A percentile compares a stretch with the other conserved stretches of the same genome.
Evolutionary conservation across 2,329 filamentous ascomycete genomes (phyloP).

Genomic region (Trichocomaceae sp.): DNA sequence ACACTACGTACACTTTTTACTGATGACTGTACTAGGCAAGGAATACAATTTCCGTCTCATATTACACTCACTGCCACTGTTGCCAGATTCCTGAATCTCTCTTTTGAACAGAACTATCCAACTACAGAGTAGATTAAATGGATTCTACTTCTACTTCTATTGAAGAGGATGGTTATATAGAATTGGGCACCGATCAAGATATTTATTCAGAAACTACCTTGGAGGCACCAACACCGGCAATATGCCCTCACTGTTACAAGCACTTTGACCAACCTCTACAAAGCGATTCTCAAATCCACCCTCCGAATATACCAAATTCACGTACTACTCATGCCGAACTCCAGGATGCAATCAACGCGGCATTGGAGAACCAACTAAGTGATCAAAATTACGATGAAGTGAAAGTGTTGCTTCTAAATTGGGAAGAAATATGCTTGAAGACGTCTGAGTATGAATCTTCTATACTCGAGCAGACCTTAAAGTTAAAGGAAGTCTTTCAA

Average conservation of each 20-base stretch:
- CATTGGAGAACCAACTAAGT: background rate
- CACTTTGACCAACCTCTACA: background rate
- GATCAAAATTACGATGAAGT: background rate
- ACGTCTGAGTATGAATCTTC: background rate
- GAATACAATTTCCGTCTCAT: background rate
- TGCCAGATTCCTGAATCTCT: background rate
- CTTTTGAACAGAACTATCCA: no score
- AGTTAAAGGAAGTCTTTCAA: constrained; percentile 2
- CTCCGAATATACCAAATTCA: background rate
- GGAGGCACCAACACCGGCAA: background rate
- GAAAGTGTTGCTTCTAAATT: background rate
- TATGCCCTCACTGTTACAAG: background rate
- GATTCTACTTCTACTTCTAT: background rate
- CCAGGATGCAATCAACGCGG: background rate
- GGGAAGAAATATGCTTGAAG: constrained; percentile 3
- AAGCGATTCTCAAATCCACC: background rate
- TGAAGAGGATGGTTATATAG: background rate
- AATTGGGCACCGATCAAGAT: background rate
- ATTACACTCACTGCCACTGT: background rate
- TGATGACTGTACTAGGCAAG: background rate
- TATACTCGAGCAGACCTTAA: background rate
- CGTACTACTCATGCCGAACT: background rate
- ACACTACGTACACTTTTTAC: background rate
- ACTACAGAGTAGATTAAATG: no score
- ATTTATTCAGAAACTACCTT: background rate